Evolutionary conservation across 202 grass and related monocot species (phyloP).

Genomic region (Saccharum hybrid): DNA sequence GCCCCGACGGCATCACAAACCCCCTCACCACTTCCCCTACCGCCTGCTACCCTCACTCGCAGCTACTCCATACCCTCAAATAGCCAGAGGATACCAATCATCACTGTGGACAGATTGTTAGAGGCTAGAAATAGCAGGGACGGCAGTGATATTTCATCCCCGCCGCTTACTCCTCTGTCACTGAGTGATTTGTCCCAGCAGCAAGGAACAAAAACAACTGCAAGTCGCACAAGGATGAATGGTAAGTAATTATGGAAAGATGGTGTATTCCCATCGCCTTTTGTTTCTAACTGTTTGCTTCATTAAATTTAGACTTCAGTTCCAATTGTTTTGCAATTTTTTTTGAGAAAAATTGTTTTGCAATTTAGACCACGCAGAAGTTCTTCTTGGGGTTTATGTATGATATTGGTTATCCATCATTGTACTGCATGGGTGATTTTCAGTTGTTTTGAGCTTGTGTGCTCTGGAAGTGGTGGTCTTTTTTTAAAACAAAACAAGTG

Average conservation of each 20-base stretch:
- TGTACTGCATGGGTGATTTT: background rate
- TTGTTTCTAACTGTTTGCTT: background rate
- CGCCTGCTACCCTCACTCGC: slow-evolving; percentile 61
- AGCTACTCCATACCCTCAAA: slow-evolving; percentile 82
- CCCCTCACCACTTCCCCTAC: slow-evolving; percentile 66
- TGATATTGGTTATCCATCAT: background rate
- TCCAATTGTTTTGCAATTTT: background rate
- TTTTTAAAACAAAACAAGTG: background rate
- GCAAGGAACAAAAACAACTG: slow-evolving; percentile 43
- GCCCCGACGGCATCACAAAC: slow-evolving; percentile 23
- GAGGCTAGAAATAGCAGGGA: slow-evolving; percentile 55
- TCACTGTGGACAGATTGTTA: slow-evolving; percentile 60
- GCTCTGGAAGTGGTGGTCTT: background rate
- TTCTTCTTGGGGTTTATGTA: background rate
- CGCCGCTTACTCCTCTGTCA: slow-evolving; percentile 53
- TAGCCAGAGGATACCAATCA: slow-evolving; percentile 67
- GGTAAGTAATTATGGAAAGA: slow-evolving; percentile 44
- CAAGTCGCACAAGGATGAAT: slow-evolving; percentile 42
- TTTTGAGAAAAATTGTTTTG: background rate
- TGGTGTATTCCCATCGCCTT: background rate
- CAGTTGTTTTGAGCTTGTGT: background rate
- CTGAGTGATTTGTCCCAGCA: slow-evolving; percentile 43
- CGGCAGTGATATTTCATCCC: slow-evolving; percentile 53
- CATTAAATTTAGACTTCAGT: slow-evolving; percentile 9
- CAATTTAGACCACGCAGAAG: background rate